Conservation (phyloP, 2,329 filamentous ascomycete species). For the Venturia nashicola region DNA sequence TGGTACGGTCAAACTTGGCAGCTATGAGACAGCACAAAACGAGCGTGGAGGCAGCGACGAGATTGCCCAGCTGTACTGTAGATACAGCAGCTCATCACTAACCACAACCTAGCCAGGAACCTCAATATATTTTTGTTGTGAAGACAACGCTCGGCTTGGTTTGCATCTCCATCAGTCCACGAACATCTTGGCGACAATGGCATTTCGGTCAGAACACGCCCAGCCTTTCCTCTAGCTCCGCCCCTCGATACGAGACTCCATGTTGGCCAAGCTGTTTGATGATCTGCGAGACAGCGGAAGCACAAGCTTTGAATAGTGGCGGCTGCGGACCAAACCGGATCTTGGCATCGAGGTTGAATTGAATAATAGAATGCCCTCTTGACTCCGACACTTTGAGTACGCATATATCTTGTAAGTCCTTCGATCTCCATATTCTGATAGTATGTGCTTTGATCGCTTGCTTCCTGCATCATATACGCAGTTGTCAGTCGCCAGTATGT, state of each 20-base stretch:
- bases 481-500: neutral
- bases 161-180: neutral
- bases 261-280: slow-evolving; percentile 2
- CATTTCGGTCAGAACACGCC: neutral
- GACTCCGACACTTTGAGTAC: neutral
- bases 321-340: neutral
- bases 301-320: slow-evolving; percentile 1
- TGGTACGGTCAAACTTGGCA: neutral
- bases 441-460: neutral
- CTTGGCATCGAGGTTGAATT: neutral
- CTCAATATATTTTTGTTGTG: neutral
- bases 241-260: neutral
- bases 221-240: neutral
- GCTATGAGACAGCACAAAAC: neutral
- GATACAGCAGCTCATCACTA: too few species aligned
- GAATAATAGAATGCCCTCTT: neutral
- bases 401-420: neutral
- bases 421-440: too few species aligned
- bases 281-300: neutral
- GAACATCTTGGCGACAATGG: neutral
- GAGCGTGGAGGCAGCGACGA: neutral
- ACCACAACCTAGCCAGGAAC: too few species aligned
- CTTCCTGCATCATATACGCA: neutral
- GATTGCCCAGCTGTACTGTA: too few species aligned
- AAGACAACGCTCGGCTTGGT: neutral